Evolutionary conservation across 2,329 filamentous ascomycete species (phyloP), one percentile per base, ranked within the genome.

Genomic region (Polytolypa hystricis): DNA sequence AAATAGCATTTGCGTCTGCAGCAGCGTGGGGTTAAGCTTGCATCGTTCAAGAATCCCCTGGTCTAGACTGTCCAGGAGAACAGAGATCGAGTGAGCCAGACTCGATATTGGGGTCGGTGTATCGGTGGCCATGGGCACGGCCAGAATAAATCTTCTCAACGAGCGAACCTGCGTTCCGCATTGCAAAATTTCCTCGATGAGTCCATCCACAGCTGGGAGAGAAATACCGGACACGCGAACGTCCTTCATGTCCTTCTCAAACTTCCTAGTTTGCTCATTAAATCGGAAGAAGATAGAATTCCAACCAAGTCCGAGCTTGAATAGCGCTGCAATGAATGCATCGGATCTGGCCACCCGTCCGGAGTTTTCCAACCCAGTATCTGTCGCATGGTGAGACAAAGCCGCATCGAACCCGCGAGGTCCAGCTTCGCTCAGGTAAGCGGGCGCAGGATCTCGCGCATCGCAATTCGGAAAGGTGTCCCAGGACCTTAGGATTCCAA

Each of bases 161-260:
- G 36, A 49, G 20, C 60, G 59, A 48, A 63, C 55, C 30, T 53
- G 42, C 5, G 54, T 57, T 14, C 61, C 61, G 33, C 58, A 62
- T 29, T 47, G 49, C 8, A 59, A 33, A 12, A 63, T 42, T 18
- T 51, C 48, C 12, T 53, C 39, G 21, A 52, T 47, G 20, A 60
- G 33, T 4, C 47, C 47, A 30, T 58, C 49, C 8, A 69, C 55
- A 15, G 62, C 54, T 15, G 49, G 42, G n/a, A 62, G 51, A 42
- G 69, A 74, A 21, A 66, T 51, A 2, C 74, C 74, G 2, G 67
- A 67, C 19, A 72, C 56, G 2, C 67, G 57, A 1, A 67, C 56
- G 36, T 67, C 55, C 3, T 57, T 47, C 23, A 71, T 52, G 3
- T 55, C 54, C 26, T 57, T 61, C 26, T 59, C 55, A 35, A 67